A percentile compares a stretch with the other conserved stretches of the same genome.
phyloP scores from a whole-genome alignment of 2,329 filamentous ascomycete genomes.

The Exophiala dermatitidis region DNA sequence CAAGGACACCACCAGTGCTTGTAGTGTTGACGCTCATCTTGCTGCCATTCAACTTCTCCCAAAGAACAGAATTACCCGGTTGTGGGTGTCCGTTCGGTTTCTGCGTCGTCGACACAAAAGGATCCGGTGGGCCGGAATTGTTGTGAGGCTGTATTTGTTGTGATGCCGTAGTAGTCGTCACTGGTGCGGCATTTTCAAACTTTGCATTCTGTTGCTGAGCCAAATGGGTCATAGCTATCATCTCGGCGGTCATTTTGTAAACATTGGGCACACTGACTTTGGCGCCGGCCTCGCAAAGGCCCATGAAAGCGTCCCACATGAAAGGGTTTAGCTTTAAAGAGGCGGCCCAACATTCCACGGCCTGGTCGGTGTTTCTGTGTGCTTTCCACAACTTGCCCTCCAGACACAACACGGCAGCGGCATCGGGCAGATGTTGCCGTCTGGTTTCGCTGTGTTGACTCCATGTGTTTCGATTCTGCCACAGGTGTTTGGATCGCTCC shows the following conservation, averaged over 20 bases:
- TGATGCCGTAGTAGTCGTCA: conserved; percentile 31
- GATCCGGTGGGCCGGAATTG: conserved; percentile 37
- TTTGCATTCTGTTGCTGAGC: conserved; percentile 27
- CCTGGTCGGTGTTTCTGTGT: conserved; percentile 72
- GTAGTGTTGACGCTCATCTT: conserved; percentile 34
- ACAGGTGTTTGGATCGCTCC: conserved; percentile 71
- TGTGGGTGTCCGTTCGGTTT: conserved; percentile 32
- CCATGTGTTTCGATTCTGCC: conserved; percentile 67
- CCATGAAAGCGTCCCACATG: conserved; percentile 95
- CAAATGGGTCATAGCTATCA: conserved; percentile 44
- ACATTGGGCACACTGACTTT: conserved; percentile 76
- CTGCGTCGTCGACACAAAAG: conserved; percentile 35
- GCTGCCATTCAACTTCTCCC: conserved; percentile 44
- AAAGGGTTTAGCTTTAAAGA: conserved; percentile 85
- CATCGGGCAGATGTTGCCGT: conserved; percentile 70
- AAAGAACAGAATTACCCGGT: conserved; percentile 40
- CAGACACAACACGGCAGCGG: conserved; percentile 72
- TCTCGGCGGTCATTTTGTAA: conserved; percentile 66
- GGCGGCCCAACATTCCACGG: conserved; percentile 79
- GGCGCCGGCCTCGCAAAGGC: conserved; percentile 69
- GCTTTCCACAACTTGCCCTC: conserved; percentile 80
- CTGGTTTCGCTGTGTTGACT: conserved; percentile 74
- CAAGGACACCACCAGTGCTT: conserved; percentile 13
- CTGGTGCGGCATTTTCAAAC: conserved; percentile 26
- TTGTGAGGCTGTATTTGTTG: conserved; percentile 7